A percentile compares a stretch with the other conserved stretches of the same genome.
phyloP scores from a whole-genome alignment of 805 yeast genomes.

The Wickerhamiella azyma region DNA sequence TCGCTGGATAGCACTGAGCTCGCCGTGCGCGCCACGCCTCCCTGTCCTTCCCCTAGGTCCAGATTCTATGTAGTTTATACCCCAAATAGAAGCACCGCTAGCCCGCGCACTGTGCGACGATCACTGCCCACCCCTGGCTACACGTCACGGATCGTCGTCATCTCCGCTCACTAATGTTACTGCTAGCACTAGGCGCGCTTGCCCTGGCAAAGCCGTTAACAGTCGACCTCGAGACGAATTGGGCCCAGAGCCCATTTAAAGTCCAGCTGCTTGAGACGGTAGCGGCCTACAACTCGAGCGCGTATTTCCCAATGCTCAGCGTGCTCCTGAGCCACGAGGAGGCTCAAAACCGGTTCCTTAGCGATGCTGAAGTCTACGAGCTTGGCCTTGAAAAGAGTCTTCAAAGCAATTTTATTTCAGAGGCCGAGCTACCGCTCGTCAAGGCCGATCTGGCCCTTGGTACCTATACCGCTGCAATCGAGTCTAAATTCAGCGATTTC shows the following conservation, averaged over 20 bases:
- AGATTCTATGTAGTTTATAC: too few species aligned
- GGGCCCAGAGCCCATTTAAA: conserved; percentile 8
- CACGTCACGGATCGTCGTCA: not conserved
- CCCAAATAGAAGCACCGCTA: too few species aligned
- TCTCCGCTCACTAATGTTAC: not conserved
- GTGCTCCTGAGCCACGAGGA: conserved; percentile 13
- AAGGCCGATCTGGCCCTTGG: conserved; percentile 36
- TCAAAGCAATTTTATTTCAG: conserved; percentile 12
- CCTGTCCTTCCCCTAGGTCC: too few species aligned
- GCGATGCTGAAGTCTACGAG: conserved; percentile 14
- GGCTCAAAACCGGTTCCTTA: conserved; percentile 10
- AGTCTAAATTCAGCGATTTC: conserved; percentile 48
- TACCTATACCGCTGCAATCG: conserved; percentile 45
- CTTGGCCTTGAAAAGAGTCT: conserved; percentile 16
- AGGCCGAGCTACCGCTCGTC: conserved; percentile 17
- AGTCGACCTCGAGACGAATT: conserved; percentile 10
- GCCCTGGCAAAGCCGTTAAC: conserved; percentile 9
- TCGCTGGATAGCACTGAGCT: too few species aligned
- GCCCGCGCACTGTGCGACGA: too few species aligned
- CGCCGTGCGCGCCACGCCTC: too few species aligned
- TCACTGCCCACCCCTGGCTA: not conserved
- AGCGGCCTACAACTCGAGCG: conserved; percentile 20
- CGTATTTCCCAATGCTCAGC: conserved; percentile 25
- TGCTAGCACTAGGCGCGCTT: not conserved
- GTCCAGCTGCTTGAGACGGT: conserved; percentile 22